phyloP scores from a whole-genome alignment of 164 flowering plant species.

The Pachysandra terminalis region DNA sequence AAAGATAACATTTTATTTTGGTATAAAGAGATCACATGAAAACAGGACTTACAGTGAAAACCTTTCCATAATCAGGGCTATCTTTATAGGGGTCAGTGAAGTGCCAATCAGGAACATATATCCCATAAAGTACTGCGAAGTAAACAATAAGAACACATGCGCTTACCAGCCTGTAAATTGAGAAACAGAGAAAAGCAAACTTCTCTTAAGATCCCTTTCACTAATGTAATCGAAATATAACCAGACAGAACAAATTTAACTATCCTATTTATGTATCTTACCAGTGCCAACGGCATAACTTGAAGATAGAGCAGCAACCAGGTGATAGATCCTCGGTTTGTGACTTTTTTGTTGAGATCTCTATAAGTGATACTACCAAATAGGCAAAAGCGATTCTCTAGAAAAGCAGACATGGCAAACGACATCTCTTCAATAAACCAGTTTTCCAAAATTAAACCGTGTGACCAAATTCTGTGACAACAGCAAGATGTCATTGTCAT shows the following conservation, averaged over 20 bases:
- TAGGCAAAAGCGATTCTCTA: constrained; percentile 91
- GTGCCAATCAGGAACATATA: constrained; percentile 87
- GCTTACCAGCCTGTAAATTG: constrained; percentile 58
- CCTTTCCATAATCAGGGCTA: constrained; percentile 53
- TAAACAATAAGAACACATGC: constrained; percentile 55
- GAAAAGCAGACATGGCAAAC: constrained; percentile 13
- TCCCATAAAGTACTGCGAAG: constrained; percentile 59
- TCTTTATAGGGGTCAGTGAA: constrained; percentile 48
- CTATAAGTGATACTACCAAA: constrained; percentile 63
- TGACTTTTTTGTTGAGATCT: constrained; percentile 44
- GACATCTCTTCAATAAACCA: constrained; percentile 5
- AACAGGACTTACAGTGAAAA: constrained; percentile 49
- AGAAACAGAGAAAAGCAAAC: not conserved
- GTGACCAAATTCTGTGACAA: not conserved
- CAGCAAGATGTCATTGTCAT: not conserved
- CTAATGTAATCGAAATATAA: no score
- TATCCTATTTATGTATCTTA: constrained; percentile 18
- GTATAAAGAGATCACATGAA: not conserved
- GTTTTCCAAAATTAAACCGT: not conserved
- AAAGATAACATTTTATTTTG: no score
- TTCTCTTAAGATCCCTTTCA: not conserved
- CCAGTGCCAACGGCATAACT: constrained; percentile 68
- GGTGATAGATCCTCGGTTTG: constrained; percentile 26
- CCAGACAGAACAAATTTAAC: not conserved
- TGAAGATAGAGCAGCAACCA: constrained; percentile 48